Evolutionary conservation across 495 filamentous ascomycete species (phyloP), one percentile per base, ranked within the genome.

Genomic region (Jackrogersella multiformis): DNA sequence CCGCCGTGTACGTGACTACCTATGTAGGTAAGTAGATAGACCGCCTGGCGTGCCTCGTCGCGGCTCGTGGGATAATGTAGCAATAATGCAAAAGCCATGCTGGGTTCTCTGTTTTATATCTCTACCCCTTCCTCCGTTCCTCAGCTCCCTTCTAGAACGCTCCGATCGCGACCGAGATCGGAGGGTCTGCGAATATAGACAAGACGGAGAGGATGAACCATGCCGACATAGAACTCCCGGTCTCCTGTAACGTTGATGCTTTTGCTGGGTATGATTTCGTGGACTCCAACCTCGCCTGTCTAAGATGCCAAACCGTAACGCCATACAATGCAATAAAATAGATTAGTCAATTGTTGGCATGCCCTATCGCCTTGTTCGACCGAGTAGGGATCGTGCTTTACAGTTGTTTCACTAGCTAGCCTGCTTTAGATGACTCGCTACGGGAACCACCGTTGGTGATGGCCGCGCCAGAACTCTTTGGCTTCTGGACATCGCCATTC

Each of bases 261-360:
- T 73, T 70, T 74, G 53, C 54, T 64, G 73, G 73, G 73, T 75
- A 75, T 75, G 73, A 73, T 60, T 63, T 70, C 58, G 56, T 62
- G 51, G 63, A 73, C 60, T 65, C 70, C 67, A 64, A 62, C 61
- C 64, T 68, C 62, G 68, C 48, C 67, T 65, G 46, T 75, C 73
- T 75, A 75, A 66, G 30, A 69, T 73, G 70, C 68, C 42, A 57
- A 52, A 54, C 73, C 73, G 36, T 69, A 71, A 75, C 73, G 64
- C 73, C 73, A 49, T 67, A 61, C 67, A 55, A 75, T 71, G 68
- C 67, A 75, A 68, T 68, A 73, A 66, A 73, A 55, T 61, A 10
- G 39, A 56, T 38, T 26, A 24, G 42, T 30, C 51, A 49, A 42
- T 34, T 46, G 44, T 36, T 36, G 32, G 45, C 38, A 26, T 57